Evolutionary conservation across 1,284 basidiomycete species (phyloP).

Genomic region (Puccinia sorghi): DNA sequence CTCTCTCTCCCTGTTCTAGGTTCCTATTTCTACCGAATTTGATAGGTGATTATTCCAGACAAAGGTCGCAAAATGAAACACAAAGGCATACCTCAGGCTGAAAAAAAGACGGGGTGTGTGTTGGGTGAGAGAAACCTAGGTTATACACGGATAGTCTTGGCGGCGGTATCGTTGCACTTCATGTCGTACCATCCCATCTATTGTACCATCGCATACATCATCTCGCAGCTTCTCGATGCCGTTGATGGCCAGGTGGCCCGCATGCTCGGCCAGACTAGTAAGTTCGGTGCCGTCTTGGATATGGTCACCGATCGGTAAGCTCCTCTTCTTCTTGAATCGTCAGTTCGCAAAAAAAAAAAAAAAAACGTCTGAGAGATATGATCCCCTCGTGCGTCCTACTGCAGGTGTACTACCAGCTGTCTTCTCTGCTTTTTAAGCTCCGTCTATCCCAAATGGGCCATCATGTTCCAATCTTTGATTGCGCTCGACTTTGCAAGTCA

Average conservation of each 20-base stretch:
- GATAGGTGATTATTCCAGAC: slow-evolving; percentile 67
- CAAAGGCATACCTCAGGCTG: neutral
- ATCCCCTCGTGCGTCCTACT: neutral
- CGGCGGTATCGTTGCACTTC: slow-evolving; percentile 82
- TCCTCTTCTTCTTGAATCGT: neutral
- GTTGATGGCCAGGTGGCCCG: slow-evolving; percentile 95
- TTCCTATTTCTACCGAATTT: slow-evolving; percentile 96
- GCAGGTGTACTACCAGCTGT: slow-evolving; percentile 91
- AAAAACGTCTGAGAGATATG: neutral
- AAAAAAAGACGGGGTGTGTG: neutral
- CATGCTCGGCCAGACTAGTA: slow-evolving; percentile 81
- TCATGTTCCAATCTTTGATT: slow-evolving; percentile 92
- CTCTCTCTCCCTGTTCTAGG: neutral
- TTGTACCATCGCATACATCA: slow-evolving; percentile 83
- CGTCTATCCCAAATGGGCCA: slow-evolving; percentile 77
- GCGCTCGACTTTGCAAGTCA: slow-evolving; percentile 96
- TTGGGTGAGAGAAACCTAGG: slow-evolving; percentile 62
- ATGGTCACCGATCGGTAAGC: slow-evolving; percentile 97
- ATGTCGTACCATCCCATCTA: slow-evolving; percentile 94
- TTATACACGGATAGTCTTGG: slow-evolving; percentile 86
- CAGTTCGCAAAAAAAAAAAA: too few species aligned
- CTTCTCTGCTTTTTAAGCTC: slow-evolving; percentile 90
- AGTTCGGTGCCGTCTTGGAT: slow-evolving; percentile 96
- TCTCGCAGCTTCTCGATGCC: slow-evolving; percentile 93
- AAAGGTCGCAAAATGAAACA: too few species aligned